Evolutionary conservation across 345 rosid genomes (phyloP).

Genomic region (Eucalyptus urophylla): DNA sequence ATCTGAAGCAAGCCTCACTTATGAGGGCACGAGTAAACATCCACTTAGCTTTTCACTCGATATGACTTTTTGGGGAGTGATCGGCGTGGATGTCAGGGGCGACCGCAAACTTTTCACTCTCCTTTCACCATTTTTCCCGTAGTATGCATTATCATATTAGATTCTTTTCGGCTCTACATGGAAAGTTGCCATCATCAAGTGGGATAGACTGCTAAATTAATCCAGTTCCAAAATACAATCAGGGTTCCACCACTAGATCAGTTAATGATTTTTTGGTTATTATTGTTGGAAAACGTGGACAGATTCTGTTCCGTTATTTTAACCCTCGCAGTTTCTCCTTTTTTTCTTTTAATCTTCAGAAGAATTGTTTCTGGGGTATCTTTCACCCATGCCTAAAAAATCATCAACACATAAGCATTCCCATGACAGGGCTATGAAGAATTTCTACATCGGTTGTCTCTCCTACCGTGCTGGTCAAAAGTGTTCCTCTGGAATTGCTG

Average conservation of each 20-base stretch:
- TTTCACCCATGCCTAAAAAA: background rate
- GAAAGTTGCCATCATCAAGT: too few species aligned
- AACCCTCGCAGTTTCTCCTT: background rate
- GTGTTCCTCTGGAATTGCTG: background rate
- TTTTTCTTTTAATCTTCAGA: background rate
- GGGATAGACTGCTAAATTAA: too few species aligned
- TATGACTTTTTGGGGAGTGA: too few species aligned
- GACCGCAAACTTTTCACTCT: too few species aligned
- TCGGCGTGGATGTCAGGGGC: rapidly evolving
- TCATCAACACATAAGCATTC: background rate
- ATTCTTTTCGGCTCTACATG: too few species aligned
- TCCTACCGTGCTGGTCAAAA: background rate
- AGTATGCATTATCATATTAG: too few species aligned
- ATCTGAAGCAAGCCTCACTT: rapidly evolving
- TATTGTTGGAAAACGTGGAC: background rate
- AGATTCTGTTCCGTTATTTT: rapidly evolving
- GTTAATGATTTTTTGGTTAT: too few species aligned
- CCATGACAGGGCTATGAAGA: background rate
- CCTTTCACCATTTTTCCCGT: too few species aligned
- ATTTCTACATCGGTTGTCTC: background rate
- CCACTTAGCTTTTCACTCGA: rapidly evolving
- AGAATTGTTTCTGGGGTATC: background rate
- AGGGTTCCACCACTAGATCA: too few species aligned
- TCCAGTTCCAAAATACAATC: too few species aligned
- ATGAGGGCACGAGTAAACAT: rapidly evolving